Conservation (phyloP, 139 green algal species). For the Nannochloris sp. region DNA sequence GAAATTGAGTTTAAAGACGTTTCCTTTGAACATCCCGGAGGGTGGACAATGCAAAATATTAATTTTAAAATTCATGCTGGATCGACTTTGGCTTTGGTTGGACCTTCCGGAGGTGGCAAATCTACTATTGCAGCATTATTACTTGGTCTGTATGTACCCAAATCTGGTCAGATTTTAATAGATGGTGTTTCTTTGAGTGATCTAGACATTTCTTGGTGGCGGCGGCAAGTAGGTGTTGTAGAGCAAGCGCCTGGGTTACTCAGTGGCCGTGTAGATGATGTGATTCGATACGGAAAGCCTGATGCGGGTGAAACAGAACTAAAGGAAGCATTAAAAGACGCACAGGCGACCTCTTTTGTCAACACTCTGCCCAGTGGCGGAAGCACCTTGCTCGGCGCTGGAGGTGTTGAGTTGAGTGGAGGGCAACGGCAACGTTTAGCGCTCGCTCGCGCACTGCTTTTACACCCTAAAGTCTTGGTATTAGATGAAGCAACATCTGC, state of each 20-base stretch:
- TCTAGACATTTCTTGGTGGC: slow-evolving; percentile 52
- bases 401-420: slow-evolving; percentile 29
- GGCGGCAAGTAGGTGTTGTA: slow-evolving; percentile 48
- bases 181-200: slow-evolving; percentile 67
- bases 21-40: slow-evolving; percentile 18
- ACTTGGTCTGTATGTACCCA: slow-evolving; percentile 83
- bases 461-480: slow-evolving; percentile 42
- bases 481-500: slow-evolving; percentile 67
- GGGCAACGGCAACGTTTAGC: slow-evolving; percentile 66
- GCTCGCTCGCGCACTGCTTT: slow-evolving; percentile 57
- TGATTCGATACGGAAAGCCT: slow-evolving; percentile 37
- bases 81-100: slow-evolving; percentile 56
- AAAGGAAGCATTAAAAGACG: slow-evolving; percentile 32
- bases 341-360: slow-evolving; percentile 63
- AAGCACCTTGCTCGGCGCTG: slow-evolving; percentile 17
- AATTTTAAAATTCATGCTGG: slow-evolving; percentile 35
- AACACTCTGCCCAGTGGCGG: slow-evolving; percentile 17
- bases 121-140: slow-evolving; percentile 81
- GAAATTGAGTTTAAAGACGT: slow-evolving; percentile 17
- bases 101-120: slow-evolving; percentile 77
- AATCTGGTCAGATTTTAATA: slow-evolving; percentile 47
- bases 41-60: slow-evolving; percentile 22
- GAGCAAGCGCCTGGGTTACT: slow-evolving; percentile 52
- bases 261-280: slow-evolving; percentile 35
- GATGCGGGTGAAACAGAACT: slow-evolving; percentile 31